Conservation (phyloP, 2,329 filamentous ascomycete genomes). For the Cylindrodendrum hubeiense region DNA sequence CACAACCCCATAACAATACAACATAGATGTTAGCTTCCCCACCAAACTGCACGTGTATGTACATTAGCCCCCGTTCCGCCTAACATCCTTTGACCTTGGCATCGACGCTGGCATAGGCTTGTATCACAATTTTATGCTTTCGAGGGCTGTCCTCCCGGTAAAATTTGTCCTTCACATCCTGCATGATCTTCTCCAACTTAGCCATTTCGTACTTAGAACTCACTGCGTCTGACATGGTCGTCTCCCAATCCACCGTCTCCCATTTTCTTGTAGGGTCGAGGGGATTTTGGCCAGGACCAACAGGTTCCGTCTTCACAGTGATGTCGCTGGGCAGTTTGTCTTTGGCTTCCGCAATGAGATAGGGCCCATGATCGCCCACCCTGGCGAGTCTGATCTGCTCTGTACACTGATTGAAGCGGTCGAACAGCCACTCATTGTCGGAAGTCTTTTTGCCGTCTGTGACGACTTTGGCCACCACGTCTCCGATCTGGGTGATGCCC, state of each 20-base stretch:
- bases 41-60: background rate
- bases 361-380: conserved; percentile 12
- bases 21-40: background rate
- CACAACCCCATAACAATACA: conserved; percentile 1
- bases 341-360: conserved; percentile 4
- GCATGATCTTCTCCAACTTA: background rate
- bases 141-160: background rate
- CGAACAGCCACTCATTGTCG: conserved; percentile 5
- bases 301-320: conserved; percentile 4
- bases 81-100: background rate
- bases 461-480: background rate
- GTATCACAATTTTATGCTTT: background rate
- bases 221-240: conserved; percentile 1
- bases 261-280: background rate
- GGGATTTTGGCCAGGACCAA: background rate
- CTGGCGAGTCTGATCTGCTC: background rate
- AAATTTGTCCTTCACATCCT: conserved; percentile 1
- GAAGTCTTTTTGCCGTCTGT: conserved; percentile 1
- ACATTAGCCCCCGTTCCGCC: background rate
- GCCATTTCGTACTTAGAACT: background rate
- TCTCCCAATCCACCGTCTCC: conserved; percentile 9
- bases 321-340: conserved; percentile 5
- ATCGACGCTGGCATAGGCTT: background rate
- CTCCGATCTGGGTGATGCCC: background rate
- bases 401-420: conserved; percentile 7